Conservation (phyloP, 306 rosid genomes). For the Medicago lupulina region DNA sequence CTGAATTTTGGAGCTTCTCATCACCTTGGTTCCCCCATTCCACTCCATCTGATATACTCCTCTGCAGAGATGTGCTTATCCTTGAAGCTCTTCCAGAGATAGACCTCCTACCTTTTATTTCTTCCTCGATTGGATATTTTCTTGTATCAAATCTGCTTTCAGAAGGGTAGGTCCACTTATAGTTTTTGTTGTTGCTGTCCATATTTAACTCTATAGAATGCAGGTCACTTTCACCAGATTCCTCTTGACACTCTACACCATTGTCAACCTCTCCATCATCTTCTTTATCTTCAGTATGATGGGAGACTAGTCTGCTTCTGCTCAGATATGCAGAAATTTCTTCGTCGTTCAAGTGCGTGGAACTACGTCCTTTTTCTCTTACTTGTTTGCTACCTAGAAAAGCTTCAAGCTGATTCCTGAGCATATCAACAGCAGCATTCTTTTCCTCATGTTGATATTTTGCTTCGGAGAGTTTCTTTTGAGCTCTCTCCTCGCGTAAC, state of each 20-base stretch:
- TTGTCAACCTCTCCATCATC: conserved; percentile 82
- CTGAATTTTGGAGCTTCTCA: conserved; percentile 69
- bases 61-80: conserved; percentile 79
- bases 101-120: conserved; percentile 71
- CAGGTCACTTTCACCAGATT: conserved; percentile 88
- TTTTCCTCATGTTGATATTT: conserved; percentile 80
- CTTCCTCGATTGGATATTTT: conserved; percentile 60
- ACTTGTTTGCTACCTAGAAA: conserved; percentile 72
- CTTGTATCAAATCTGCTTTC: conserved; percentile 66
- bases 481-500: conserved; percentile 78
- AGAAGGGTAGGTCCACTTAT: conserved; percentile 68
- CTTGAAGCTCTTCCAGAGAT: conserved; percentile 74
- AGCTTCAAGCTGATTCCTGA: conserved; percentile 89
- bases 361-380: conserved; percentile 68
- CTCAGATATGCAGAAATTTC: conserved; percentile 68
- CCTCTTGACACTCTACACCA: conserved; percentile 74
- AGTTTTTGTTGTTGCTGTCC: conserved; percentile 80
- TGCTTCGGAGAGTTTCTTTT: conserved; percentile 71
- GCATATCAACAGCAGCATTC: conserved; percentile 77
- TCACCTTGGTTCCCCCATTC: conserved; percentile 70
- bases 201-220: conserved; percentile 90
- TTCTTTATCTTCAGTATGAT: conserved; percentile 63
- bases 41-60: conserved; percentile 90
- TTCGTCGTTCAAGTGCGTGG: conserved; percentile 65
- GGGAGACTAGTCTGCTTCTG: conserved; percentile 58